Percentiles rank a stretch among this genome's conserved stretches.
These are phyloP conservation scores for Sporisorium scitamineum DNA, from an alignment of 1,284 basidiomycete genomes.

Conservation along the genomic window DNA sequence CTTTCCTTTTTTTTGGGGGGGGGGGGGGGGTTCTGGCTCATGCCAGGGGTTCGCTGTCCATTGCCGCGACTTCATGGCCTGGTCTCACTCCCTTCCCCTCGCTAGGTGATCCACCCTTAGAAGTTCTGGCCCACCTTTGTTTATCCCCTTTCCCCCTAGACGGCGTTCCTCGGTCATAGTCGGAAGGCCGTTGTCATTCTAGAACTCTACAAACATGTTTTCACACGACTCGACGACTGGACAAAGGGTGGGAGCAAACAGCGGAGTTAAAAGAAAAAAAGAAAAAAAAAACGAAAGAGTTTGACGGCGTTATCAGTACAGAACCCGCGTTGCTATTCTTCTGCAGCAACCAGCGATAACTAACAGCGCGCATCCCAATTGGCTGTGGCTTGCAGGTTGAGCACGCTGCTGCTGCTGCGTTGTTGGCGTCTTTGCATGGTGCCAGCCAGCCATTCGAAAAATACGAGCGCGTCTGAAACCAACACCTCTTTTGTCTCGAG, in stretches of 20 bases:
- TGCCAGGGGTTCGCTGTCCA: slow-evolving; percentile 13
- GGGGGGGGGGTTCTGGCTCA: slow-evolving; percentile 6
- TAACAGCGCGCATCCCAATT: no score
- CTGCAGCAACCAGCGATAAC: background rate
- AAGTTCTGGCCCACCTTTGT: background rate
- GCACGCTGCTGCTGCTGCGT: background rate
- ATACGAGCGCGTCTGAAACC: background rate
- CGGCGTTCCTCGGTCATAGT: background rate
- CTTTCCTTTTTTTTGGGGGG: background rate
- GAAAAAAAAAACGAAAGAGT: no score
- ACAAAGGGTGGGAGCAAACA: background rate
- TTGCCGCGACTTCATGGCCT: slow-evolving; percentile 7
- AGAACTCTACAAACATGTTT: no score
- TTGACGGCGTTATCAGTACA: background rate
- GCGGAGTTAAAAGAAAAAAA: background rate
- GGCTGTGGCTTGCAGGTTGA: background rate
- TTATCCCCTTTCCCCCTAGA: background rate
- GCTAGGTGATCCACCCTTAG: background rate
- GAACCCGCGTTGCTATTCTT: background rate
- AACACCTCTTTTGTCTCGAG: background rate
- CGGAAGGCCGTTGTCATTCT: background rate
- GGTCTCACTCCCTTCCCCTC: background rate
- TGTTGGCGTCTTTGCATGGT: background rate
- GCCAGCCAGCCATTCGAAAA: background rate
- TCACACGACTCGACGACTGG: no score